These are phyloP conservation scores for Diaporthe sp. DNA, from an alignment of 2,329 filamentous ascomycete genomes.

Conservation along the genomic window DNA sequence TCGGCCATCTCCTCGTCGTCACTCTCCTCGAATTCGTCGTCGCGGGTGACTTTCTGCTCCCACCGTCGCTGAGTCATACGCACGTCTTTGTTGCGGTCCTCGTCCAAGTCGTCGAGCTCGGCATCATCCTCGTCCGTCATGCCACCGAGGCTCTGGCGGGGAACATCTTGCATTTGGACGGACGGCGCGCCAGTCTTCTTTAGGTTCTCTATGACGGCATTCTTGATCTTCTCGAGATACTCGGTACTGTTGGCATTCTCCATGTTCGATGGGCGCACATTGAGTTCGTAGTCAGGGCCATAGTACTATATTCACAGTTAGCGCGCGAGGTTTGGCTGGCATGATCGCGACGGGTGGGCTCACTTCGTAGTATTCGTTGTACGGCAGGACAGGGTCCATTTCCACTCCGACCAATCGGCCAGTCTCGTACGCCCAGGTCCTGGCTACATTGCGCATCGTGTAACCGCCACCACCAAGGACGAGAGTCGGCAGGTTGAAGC, in stretches of 20 bases:
- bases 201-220: slow-evolving; percentile 86
- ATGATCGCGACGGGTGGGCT: slow-evolving; percentile 39
- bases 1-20: slow-evolving; percentile 87
- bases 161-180: slow-evolving; percentile 88
- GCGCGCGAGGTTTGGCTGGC: background rate
- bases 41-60: slow-evolving; percentile 81
- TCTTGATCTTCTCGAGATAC: slow-evolving; percentile 85
- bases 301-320: slow-evolving; percentile 76
- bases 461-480: slow-evolving; percentile 96
- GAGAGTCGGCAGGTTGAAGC: slow-evolving; percentile 85
- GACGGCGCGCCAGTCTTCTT: slow-evolving; percentile 89
- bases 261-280: slow-evolving; percentile 89
- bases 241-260: slow-evolving; percentile 90
- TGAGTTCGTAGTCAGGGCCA: slow-evolving; percentile 88
- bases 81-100: slow-evolving; percentile 87
- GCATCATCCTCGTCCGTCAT: slow-evolving; percentile 77
- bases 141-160: slow-evolving; percentile 68
- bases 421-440: slow-evolving; percentile 97
- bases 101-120: slow-evolving; percentile 78
- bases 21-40: slow-evolving; percentile 87
- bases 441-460: slow-evolving; percentile 95
- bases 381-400: slow-evolving; percentile 86
- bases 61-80: slow-evolving; percentile 85
- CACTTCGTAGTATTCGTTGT: slow-evolving; percentile 94
- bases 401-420: slow-evolving; percentile 87